Evolutionary conservation across 768 basidiomycete genomes (phyloP).

Genomic region (Lyophyllum semitale): DNA sequence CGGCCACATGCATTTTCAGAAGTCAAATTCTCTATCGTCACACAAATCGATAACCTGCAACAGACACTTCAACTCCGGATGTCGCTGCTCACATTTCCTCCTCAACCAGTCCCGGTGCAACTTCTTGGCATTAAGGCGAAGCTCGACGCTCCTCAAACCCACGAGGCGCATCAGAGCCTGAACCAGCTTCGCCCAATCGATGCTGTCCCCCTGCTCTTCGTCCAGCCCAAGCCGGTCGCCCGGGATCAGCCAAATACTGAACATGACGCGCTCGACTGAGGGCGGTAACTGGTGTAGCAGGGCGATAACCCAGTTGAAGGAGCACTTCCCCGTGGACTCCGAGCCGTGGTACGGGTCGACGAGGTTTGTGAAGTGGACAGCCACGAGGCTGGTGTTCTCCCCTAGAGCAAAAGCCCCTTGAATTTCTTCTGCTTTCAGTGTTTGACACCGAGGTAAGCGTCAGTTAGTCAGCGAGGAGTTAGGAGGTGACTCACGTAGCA

Average conservation of each 20-base stretch:
- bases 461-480: neutral
- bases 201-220: neutral
- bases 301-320: slow-evolving; percentile 12
- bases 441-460: neutral
- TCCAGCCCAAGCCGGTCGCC: slow-evolving; percentile 13
- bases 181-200: slow-evolving; percentile 9
- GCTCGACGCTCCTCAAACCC: neutral
- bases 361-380: slow-evolving; percentile 13
- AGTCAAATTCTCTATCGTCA: neutral
- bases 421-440: neutral
- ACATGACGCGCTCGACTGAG: slow-evolving; percentile 1
- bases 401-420: neutral
- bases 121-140: slow-evolving; percentile 6
- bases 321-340: neutral
- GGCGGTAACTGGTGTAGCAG: slow-evolving; percentile 6
- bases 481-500: slow-evolving; percentile 4
- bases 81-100: slow-evolving; percentile 1
- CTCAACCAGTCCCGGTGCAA: slow-evolving; percentile 10
- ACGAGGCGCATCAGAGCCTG: neutral
- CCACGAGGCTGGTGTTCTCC: slow-evolving; percentile 4
- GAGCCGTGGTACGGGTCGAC: slow-evolving; percentile 11
- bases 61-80: neutral
- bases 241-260: slow-evolving; percentile 15
- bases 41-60: neutral
- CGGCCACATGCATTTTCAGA: neutral